Conservation (phyloP, 352 stramenopile species). For the Phytophthora citrophthora region DNA sequence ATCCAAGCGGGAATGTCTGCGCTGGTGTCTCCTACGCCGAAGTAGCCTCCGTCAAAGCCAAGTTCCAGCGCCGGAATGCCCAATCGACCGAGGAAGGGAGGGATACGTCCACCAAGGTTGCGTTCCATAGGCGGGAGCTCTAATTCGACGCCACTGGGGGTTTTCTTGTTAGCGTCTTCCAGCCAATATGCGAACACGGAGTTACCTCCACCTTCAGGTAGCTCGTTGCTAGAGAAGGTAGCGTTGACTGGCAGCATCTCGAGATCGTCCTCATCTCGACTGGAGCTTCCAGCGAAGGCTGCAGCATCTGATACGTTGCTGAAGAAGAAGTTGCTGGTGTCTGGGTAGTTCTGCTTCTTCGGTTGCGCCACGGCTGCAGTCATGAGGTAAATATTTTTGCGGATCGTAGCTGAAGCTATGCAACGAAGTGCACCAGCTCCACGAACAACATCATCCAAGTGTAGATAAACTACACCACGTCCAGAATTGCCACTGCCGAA, state of each 20-base stretch:
- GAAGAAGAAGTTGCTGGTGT: constrained; percentile 62
- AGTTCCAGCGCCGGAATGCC: constrained; percentile 81
- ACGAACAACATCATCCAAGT: constrained; percentile 76
- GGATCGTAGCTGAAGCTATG: constrained; percentile 72
- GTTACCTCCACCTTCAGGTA: constrained; percentile 55
- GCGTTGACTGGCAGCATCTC: constrained; percentile 67
- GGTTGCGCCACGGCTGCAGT: constrained; percentile 72
- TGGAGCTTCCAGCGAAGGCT: constrained; percentile 22
- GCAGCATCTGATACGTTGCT: constrained; percentile 16
- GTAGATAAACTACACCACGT: constrained; percentile 76
- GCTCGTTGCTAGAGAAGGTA: constrained; percentile 68
- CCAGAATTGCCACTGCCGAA: constrained; percentile 53
- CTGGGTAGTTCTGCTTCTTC: constrained; percentile 48
- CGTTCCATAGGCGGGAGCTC: constrained; percentile 63
- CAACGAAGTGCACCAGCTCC: constrained; percentile 68
- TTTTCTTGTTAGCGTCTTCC: constrained; percentile 46
- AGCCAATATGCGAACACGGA: constrained; percentile 84
- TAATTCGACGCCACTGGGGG: constrained; percentile 27
- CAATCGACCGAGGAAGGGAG: constrained; percentile 72
- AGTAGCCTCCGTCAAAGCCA: constrained; percentile 73
- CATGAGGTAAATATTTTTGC: constrained; percentile 81
- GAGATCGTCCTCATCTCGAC: constrained; percentile 41
- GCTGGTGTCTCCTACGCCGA: constrained; percentile 59
- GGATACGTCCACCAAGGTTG: constrained; percentile 55
- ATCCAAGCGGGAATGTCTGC: constrained; percentile 82